A percentile compares a stretch with the other conserved stretches of the same genome.
These are phyloP conservation scores for Eucalyptus tenuipes DNA, from an alignment of 345 rosid species.

Conservation along the genomic window DNA sequence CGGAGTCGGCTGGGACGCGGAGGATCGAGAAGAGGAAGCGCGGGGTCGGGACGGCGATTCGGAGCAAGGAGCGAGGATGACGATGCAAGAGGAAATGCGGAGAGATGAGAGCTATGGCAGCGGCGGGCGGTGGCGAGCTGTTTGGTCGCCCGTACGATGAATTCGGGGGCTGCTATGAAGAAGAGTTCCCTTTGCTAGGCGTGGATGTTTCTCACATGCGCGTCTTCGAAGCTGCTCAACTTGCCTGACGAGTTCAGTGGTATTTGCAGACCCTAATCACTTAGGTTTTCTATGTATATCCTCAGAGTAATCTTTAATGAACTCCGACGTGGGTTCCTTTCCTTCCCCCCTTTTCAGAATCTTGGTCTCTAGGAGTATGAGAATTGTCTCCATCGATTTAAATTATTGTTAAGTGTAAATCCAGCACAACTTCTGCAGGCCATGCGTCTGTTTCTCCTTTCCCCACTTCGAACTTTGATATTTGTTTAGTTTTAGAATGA, in stretches of 20 bases:
- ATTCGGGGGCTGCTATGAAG: background rate
- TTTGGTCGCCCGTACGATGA: background rate
- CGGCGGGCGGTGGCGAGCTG: background rate
- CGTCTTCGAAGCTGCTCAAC: conserved; percentile 21
- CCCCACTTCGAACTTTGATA: background rate
- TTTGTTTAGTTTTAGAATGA: background rate
- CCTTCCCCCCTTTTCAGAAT: background rate
- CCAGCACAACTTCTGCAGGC: background rate
- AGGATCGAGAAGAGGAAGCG: conserved; percentile 6
- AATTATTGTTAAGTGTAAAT: background rate
- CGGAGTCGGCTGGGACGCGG: background rate
- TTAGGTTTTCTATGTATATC: background rate
- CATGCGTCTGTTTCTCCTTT: background rate
- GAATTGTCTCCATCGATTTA: background rate
- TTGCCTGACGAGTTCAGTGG: background rate
- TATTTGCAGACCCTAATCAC: background rate
- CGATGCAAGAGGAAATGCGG: conserved; percentile 7
- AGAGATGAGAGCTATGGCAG: background rate
- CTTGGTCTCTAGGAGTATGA: background rate
- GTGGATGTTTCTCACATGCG: conserved; percentile 11
- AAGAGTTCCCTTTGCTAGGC: conserved; percentile 13
- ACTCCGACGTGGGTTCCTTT: background rate
- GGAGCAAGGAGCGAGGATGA: conserved; percentile 15
- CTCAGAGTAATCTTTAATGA: background rate
- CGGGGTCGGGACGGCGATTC: background rate